A percentile compares a stretch with the other conserved stretches of the same genome.
These are phyloP conservation scores for Penicillium arizonense DNA, from an alignment of 495 filamentous ascomycete genomes.

Conservation along the genomic window DNA sequence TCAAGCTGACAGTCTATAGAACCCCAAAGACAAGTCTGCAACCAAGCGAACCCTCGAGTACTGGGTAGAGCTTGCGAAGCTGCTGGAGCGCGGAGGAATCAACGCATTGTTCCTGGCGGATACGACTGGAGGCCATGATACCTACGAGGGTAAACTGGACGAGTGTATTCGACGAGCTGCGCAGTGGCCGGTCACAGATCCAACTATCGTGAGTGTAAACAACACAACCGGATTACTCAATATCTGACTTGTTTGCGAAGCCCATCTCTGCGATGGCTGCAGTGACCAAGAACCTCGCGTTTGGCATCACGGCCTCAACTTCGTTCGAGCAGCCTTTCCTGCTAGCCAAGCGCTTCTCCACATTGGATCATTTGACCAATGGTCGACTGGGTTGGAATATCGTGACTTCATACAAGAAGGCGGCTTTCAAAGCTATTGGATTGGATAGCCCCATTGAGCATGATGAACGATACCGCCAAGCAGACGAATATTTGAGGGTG, in stretches of 20 bases:
- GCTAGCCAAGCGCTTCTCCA: constrained; percentile 59
- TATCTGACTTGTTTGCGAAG: constrained; percentile 18
- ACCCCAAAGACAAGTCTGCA: constrained; percentile 53
- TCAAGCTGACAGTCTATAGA: constrained; percentile 31
- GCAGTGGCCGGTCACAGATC: constrained; percentile 59
- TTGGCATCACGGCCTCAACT: constrained; percentile 52
- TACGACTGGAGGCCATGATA: constrained; percentile 58
- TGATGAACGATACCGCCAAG: constrained; percentile 59
- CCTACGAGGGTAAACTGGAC: constrained; percentile 55
- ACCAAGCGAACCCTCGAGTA: constrained; percentile 56
- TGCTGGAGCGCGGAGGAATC: constrained; percentile 57
- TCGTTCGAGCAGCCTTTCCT: constrained; percentile 58
- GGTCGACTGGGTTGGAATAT: constrained; percentile 66
- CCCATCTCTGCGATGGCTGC: constrained; percentile 50
- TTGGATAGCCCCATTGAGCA: constrained; percentile 56
- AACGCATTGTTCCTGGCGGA: constrained; percentile 62
- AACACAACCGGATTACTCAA: neutral
- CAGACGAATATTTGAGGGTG: constrained; percentile 60
- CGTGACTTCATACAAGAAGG: constrained; percentile 59
- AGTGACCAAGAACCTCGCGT: constrained; percentile 46
- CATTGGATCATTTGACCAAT: constrained; percentile 60
- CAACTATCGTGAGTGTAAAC: constrained; percentile 46
- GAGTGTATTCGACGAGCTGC: constrained; percentile 49
- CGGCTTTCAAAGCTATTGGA: constrained; percentile 58
- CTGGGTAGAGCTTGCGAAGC: constrained; percentile 59